Base-by-base conservation (phyloP, 305 asterid genomes). In the Fraxinus paxiana region DNA sequence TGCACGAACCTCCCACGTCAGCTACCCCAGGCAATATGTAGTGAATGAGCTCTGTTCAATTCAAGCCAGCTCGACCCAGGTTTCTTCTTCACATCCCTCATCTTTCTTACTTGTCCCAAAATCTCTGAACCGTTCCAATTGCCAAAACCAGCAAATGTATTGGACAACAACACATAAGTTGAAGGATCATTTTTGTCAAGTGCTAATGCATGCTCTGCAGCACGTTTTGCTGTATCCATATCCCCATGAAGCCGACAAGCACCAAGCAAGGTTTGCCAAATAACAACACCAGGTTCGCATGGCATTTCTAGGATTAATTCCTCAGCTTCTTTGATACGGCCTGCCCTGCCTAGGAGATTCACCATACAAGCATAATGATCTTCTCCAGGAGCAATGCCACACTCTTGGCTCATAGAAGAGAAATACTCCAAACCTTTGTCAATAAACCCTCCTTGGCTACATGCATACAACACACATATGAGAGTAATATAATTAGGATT, bases 301-400 rank as follows among this genome's bases (percentile, higher is more conserved):
- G 91, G 93, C 89, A 88, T 85, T 2, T 82, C 85, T 2, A 18
- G 41, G 81, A 92, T 87, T 38, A 91, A 73, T 73, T 87, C 84
- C 79, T 92, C 91, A 0, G 97, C 97, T 77, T 93, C 95, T 76
- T 73, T 84, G 26, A 90, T 79, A 0, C 87, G 87, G 6, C 97
- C 95, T 12, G 84, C 92, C 54, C 91, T 83, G 5, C 94, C 94
- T 0, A 92, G 89, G 18, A 93, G 87, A 87, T 88, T 89, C 78
- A 93, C 95, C 87, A 93, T 77, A 43, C 97, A 92, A 1, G 86
- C 91, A 67, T 90, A 93, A 82, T 93, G 97, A 79, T 92, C 97
- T 83, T 90, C 92, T 33, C 70, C 85, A 0, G 94, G 97, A 6
- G 63, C 34, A 48, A 91, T 33, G 8, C 90, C 90, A 35, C 87